Conservation (phyloP, 345 rosid genomes). For the Raphanus raphanistrum region DNA sequence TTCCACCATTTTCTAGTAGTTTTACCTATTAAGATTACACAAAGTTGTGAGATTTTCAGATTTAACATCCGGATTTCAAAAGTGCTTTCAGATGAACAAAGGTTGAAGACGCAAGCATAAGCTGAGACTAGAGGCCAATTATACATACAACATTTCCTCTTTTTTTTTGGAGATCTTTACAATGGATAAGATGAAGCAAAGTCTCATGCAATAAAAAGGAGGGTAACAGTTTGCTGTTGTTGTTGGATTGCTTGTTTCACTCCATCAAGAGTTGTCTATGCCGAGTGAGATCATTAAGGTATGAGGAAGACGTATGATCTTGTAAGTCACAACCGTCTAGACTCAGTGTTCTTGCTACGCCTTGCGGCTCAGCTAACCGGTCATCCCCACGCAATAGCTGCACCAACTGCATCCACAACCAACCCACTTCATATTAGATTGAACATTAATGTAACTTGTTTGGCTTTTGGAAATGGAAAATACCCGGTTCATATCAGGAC, state of each 20-base stretch:
- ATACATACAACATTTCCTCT: not conserved
- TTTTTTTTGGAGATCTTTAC: constrained; percentile 18
- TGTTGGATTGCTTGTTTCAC: constrained; percentile 31
- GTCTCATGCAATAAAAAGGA: not conserved
- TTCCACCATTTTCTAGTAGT: not conserved
- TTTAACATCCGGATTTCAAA: not conserved
- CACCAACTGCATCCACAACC: constrained; percentile 48
- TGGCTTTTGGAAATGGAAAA: not conserved
- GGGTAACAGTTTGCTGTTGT: constrained; percentile 1
- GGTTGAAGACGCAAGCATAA: constrained; percentile 17
- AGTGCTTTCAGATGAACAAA: not conserved
- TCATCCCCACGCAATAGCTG: constrained; percentile 64
- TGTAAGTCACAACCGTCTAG: constrained; percentile 66
- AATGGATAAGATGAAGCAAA: constrained; percentile 24
- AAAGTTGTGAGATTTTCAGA: not conserved
- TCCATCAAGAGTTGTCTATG: constrained; percentile 85
- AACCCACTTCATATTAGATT: not conserved
- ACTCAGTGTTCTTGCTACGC: constrained; percentile 42
- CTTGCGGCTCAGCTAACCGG: constrained; percentile 40
- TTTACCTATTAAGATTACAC: not conserved
- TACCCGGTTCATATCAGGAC: constrained; percentile 79
- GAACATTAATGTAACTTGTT: not conserved
- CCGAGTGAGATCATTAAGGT: constrained; percentile 72
- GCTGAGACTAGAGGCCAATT: constrained; percentile 14
- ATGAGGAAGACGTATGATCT: constrained; percentile 64